These are phyloP conservation scores for Striga asiatica DNA, from an alignment of 257 asterid genomes.

Conservation along the genomic window DNA sequence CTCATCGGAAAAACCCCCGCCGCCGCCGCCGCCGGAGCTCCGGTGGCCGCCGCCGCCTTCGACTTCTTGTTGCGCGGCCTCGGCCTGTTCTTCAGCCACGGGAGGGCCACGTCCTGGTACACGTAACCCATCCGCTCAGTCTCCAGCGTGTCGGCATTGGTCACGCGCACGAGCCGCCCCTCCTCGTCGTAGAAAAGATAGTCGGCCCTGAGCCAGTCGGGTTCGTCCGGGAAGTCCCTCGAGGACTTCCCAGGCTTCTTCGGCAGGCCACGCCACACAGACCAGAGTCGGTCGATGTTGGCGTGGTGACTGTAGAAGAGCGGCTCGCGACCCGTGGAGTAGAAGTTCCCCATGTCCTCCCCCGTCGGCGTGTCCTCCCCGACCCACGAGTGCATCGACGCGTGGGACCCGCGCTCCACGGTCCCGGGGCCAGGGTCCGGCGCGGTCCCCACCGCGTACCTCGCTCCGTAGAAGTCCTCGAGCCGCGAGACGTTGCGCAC, in stretches of 20 bases:
- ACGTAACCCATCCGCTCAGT: constrained; percentile 26
- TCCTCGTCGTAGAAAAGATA: constrained; percentile 35
- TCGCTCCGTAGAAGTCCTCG: constrained; percentile 29
- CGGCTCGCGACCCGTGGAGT: constrained; percentile 26
- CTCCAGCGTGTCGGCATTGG: constrained; percentile 19
- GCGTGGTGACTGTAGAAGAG: constrained; percentile 33
- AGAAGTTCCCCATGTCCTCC: constrained; percentile 45
- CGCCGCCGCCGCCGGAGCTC: background rate
- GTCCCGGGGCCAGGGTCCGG: constrained; percentile 34
- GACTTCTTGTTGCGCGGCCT: constrained; percentile 19
- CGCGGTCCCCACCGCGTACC: constrained; percentile 19
- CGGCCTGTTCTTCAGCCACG: constrained; percentile 33
- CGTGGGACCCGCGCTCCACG: constrained; percentile 32
- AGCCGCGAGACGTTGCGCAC: constrained; percentile 22
- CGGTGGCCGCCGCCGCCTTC: constrained; percentile 16
- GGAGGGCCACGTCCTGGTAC: constrained; percentile 26
- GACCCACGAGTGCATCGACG: constrained; percentile 26
- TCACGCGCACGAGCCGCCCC: constrained; percentile 29
- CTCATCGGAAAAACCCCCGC: constrained; percentile 23
- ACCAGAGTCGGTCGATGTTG: constrained; percentile 39
- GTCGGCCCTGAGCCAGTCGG: constrained; percentile 29
- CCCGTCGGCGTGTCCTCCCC: constrained; percentile 27
- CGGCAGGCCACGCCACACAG: constrained; percentile 25
- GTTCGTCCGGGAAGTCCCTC: constrained; percentile 19
- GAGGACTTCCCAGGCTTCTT: constrained; percentile 24